Percentiles rank a stretch among this genome's conserved stretches.
Conservation (phyloP, 139 green algal species). For the Chlorella ohadii region DNA sequence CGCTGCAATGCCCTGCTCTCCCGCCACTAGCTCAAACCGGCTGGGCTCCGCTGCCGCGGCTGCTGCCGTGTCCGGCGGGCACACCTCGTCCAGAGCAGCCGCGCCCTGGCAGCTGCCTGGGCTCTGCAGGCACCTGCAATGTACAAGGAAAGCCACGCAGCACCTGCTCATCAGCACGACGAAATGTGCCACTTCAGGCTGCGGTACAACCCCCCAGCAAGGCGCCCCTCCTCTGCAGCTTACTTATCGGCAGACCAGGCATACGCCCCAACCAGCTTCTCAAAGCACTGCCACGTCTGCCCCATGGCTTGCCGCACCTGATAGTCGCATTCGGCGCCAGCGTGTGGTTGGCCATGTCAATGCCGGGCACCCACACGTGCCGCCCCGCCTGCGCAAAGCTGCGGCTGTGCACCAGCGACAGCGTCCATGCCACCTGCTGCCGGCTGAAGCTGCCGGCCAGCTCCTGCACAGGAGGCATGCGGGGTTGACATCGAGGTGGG, state of each 20-base stretch:
- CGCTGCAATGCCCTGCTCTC: constrained; percentile 5
- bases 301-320: neutral
- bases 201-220: too few species aligned
- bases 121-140: constrained; percentile 31
- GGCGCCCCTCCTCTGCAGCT: too few species aligned
- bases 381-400: constrained; percentile 28
- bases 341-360: constrained; percentile 57
- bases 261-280: too few species aligned
- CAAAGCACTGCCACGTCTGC: too few species aligned
- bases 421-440: constrained; percentile 37
- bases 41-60: neutral
- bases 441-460: neutral
- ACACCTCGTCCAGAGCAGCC: constrained; percentile 27
- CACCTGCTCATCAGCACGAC: too few species aligned
- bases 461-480: constrained; percentile 11
- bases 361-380: constrained; percentile 43
- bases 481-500: too few species aligned
- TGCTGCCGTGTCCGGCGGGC: constrained; percentile 1
- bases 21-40: constrained; percentile 36
- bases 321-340: constrained; percentile 40
- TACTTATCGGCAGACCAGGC: too few species aligned
- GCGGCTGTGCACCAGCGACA: constrained; percentile 49
- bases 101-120: constrained; percentile 45
- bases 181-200: too few species aligned
- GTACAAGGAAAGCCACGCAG: too few species aligned